A percentile compares a stretch with the other conserved stretches of the same genome.
Evolutionary conservation across 1,284 basidiomycete species (phyloP).

Genomic region (Boletus mariae): DNA sequence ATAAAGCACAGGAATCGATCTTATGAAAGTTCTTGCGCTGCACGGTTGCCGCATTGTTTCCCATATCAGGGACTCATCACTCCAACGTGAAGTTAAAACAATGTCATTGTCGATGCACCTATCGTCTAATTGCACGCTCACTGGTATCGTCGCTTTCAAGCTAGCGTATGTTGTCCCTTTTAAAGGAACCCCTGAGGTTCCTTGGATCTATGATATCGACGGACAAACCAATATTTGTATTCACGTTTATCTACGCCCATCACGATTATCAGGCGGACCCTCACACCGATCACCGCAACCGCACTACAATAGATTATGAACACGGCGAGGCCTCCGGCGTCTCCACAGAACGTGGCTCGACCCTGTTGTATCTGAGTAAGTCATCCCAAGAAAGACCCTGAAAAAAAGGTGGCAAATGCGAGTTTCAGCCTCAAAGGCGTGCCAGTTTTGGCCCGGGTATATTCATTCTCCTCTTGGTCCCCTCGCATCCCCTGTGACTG

Average conservation of each 20-base stretch:
- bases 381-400: not conserved
- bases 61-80: conserved; percentile 10
- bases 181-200: not conserved
- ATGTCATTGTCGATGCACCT: conserved; percentile 18
- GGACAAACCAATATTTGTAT: not conserved
- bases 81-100: conserved; percentile 18
- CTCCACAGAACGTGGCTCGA: conserved; percentile 26
- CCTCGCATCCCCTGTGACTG: not conserved
- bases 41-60: conserved; percentile 28
- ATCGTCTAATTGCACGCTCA: conserved; percentile 1
- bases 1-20: conserved; percentile 21
- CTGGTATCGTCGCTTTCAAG: not conserved
- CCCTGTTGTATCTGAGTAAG: conserved; percentile 29
- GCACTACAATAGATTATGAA: conserved; percentile 12
- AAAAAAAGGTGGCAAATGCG: not conserved
- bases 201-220: not conserved
- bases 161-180: not conserved
- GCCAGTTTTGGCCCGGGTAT: not conserved
- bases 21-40: conserved; percentile 13
- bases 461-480: not conserved
- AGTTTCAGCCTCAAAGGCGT: not conserved
- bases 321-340: conserved; percentile 21
- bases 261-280: conserved; percentile 9
- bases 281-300: conserved; percentile 9
- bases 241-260: conserved; percentile 9